Evolutionary conservation across 2,329 filamentous ascomycete species (phyloP), one percentile per base, ranked within the genome.

Genomic region (Tolypocladium sp.): DNA sequence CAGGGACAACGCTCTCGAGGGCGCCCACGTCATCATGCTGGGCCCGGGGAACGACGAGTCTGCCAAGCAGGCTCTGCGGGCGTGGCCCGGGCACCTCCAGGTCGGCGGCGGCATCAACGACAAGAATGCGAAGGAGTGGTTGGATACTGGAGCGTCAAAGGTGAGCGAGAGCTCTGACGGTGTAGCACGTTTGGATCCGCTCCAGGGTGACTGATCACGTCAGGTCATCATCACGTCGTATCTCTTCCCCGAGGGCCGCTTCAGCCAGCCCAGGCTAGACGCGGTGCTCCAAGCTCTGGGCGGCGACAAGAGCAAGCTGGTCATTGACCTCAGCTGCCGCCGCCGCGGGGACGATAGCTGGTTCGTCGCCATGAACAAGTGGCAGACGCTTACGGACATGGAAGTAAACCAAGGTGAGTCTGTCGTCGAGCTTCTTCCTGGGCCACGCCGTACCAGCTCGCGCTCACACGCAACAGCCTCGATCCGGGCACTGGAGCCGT

Each of bases 301-400:
- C 33, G 86, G 87, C 57, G 88, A 96, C 70, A 91, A 81, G 70
- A 77, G 79, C 55, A 94, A 90, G 74, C 84, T 99, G 55, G 93
- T 99, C 65, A 92, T 99, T 71, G 94, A 99, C 70, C 82, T 99
- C 30, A 96, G 92, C 74, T 99, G 94, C 71, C 86, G 94, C 57
- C 82, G 87, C 60, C 87, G 86, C 61, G 89, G 82, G 42, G 77
- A 80, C 4, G 79, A 87, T 59, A 87, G 79, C 44, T 99, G 94
- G 94, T 92, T 90, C 68, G 94, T 99, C n/a, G 93, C 94, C 58
- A 99, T 96, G 88, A 91, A 99, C 74, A 96, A 96, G 73, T 99
- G 94, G 94, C 94, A 97, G 79, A 96, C 91, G 1, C 88, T 97
- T 59, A 97, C 94, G 1, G 91, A 97, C 68, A 96, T 96, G 86